Conservation (phyloP, 2,329 filamentous ascomycete species). For the Juglanconis oblonga region DNA sequence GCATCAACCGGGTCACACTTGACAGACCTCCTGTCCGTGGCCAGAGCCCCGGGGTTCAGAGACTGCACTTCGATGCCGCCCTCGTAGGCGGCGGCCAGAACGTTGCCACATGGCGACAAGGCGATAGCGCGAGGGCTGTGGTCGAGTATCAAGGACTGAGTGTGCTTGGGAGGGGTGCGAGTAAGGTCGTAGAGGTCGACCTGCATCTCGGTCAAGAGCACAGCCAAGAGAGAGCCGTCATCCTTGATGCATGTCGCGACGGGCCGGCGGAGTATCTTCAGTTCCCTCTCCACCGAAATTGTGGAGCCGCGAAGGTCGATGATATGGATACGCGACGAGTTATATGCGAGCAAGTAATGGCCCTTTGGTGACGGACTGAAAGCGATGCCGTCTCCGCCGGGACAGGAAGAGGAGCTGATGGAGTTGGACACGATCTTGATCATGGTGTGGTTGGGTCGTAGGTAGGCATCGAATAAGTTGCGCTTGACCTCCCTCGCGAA, state of each 20-base stretch:
- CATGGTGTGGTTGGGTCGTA: conserved; percentile 66
- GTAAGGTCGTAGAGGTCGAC: conserved; percentile 80
- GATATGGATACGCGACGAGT: conserved; percentile 80
- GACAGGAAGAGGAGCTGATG: conserved; percentile 78
- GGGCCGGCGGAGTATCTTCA: conserved; percentile 76
- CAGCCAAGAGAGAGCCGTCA: conserved; percentile 71
- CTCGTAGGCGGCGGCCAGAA: conserved; percentile 81
- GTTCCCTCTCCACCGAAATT: conserved; percentile 67
- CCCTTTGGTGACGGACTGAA: conserved; percentile 77
- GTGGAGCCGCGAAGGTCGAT: conserved; percentile 62
- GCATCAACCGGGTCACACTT: conserved; percentile 75
- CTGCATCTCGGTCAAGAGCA: conserved; percentile 78
- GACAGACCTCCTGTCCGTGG: conserved; percentile 69
- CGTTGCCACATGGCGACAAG: conserved; percentile 75
- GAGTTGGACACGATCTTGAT: conserved; percentile 81
- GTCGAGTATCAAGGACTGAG: conserved; percentile 74
- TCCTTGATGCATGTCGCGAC: conserved; percentile 76
- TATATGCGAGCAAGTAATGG: conserved; percentile 74
- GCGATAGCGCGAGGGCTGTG: conserved; percentile 76
- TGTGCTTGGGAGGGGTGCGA: conserved; percentile 61
- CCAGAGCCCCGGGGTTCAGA: conserved; percentile 59
- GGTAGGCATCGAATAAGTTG: conserved; percentile 73
- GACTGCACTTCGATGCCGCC: conserved; percentile 87
- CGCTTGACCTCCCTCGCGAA: conserved; percentile 72
- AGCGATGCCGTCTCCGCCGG: conserved; percentile 80